Evolutionary conservation across 2,329 filamentous ascomycete species (phyloP), one percentile per base, ranked within the genome.

Genomic region (Colletotrichum tropicale): DNA sequence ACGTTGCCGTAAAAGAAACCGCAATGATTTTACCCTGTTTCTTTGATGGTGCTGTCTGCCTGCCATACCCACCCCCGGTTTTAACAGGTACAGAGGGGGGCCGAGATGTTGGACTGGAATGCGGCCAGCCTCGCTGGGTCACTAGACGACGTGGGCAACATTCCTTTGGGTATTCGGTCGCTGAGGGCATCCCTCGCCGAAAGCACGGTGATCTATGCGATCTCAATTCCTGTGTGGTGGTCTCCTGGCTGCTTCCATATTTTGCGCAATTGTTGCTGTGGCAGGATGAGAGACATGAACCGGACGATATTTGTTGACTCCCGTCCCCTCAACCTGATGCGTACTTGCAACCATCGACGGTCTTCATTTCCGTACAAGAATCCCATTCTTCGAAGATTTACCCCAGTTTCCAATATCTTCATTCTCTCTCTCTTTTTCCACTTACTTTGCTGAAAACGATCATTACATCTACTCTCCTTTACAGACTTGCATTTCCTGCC

Each of bases 251-350:
- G 71, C 71, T 66, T 52, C 71, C 74, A 76, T 76, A 66, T 74
- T 48, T 76, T 58, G 60, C 38, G 64, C 71, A 66, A 65, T 60
- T 58, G 74, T 76, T 76, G 74, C 74, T 66, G 66, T 74, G 71
- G 74, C 74, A 76, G 70, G 74, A 32, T 70, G 34, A 64, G 65
- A 76, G 68, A 76, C 73, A 73, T 66, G 68, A 66, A 48, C 52
- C 58, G 75, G 70, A 67, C 64, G 70, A 28, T 76, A 76, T 77
- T 75, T 77, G 75, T 77, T 77, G 75, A 77, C 75, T 70, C 66
- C 66, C 68, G 60, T 62, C 70, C 69, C 73, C 62, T 69, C 73
- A n/a, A 55, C 69, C 67, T 34, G 36, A 66, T 66, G 65, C 60
- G 36, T 73, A 38, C 62, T 73, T 75, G 73, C 34, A 75, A 75